Evolutionary conservation across 768 basidiomycete species (phyloP).

Genomic region (Rhizopogon salebrosus): DNA sequence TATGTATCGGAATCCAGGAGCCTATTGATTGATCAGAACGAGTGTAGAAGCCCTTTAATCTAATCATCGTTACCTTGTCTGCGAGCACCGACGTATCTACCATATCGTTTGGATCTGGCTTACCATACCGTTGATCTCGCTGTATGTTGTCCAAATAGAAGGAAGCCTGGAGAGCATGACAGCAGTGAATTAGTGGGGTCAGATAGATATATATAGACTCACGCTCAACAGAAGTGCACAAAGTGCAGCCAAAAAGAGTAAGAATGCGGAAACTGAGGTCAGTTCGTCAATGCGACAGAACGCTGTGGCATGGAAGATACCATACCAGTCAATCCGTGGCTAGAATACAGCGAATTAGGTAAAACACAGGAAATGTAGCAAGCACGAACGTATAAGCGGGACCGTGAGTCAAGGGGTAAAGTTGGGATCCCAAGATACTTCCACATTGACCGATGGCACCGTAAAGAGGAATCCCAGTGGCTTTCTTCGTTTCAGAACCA

Average conservation of each 20-base stretch:
- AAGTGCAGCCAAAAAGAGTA: background rate
- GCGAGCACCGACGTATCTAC: constrained; percentile 64
- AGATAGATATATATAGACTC: background rate
- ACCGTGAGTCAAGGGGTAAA: constrained; percentile 36
- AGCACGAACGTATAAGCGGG: constrained; percentile 31
- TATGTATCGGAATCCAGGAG: constrained; percentile 57
- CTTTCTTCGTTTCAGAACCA: constrained; percentile 42
- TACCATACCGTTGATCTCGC: constrained; percentile 50
- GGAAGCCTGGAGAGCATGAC: constrained; percentile 37
- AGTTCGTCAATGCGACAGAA: background rate
- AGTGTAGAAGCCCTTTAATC: background rate
- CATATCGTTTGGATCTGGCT: constrained; percentile 37
- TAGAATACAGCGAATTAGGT: background rate
- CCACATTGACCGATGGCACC: constrained; percentile 39
- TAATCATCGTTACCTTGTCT: constrained; percentile 46
- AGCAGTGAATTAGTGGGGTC: background rate
- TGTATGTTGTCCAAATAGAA: constrained; percentile 59
- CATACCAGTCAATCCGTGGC: background rate
- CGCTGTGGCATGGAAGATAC: background rate
- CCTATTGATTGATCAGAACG: constrained; percentile 29
- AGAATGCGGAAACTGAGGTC: background rate
- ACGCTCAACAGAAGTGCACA: background rate
- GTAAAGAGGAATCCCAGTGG: constrained; percentile 37
- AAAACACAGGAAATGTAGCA: background rate
- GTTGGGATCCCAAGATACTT: constrained; percentile 35